A percentile compares a stretch with the other conserved stretches of the same genome.
Conservation (phyloP, 208 protist species). For the Phytomonas francai region DNA sequence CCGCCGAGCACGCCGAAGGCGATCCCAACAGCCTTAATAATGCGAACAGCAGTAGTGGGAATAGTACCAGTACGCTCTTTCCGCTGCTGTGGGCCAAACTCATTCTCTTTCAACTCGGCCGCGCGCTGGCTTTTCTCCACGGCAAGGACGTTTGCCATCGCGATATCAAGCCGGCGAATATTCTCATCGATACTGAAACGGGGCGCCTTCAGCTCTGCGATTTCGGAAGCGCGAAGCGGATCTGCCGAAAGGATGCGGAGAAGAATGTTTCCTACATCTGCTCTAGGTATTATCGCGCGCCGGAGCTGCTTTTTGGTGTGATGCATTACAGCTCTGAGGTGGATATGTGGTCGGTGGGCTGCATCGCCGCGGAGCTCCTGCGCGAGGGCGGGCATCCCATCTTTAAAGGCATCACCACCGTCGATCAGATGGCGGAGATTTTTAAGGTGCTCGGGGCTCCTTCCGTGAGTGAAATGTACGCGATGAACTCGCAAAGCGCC, state of each 20-base stretch:
- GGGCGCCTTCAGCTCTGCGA: conserved; percentile 82
- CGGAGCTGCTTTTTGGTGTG: conserved; percentile 89
- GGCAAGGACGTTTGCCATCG: conserved; percentile 71
- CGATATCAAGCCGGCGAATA: conserved; percentile 87
- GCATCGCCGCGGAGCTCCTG: conserved; percentile 95
- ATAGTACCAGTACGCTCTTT: conserved; percentile 5
- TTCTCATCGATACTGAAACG: conserved; percentile 66
- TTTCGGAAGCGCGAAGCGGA: conserved; percentile 84
- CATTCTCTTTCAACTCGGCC: conserved; percentile 94
- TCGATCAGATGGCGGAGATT: conserved; percentile 97
- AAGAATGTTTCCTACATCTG: conserved; percentile 89
- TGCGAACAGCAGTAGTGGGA: background rate
- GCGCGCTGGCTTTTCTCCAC: conserved; percentile 93
- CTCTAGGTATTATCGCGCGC: conserved; percentile 93
- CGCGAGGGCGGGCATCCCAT: conserved; percentile 59
- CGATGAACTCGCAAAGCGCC: conserved; percentile 96
- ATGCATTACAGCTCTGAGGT: conserved; percentile 81
- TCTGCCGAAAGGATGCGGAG: conserved; percentile 34
- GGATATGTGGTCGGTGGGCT: conserved; percentile 93
- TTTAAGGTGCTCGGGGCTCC: conserved; percentile 93
- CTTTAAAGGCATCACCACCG: conserved; percentile 90
- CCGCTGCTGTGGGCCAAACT: conserved; percentile 65
- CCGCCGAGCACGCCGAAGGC: too few species aligned
- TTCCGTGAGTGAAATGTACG: conserved; percentile 88
- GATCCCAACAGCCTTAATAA: conserved; percentile 3